Percentiles rank a stretch among this genome's conserved stretches.
Evolutionary conservation across 2,329 filamentous ascomycete genomes (phyloP).

Genomic region (Aspergillus ochraceoroseus): DNA sequence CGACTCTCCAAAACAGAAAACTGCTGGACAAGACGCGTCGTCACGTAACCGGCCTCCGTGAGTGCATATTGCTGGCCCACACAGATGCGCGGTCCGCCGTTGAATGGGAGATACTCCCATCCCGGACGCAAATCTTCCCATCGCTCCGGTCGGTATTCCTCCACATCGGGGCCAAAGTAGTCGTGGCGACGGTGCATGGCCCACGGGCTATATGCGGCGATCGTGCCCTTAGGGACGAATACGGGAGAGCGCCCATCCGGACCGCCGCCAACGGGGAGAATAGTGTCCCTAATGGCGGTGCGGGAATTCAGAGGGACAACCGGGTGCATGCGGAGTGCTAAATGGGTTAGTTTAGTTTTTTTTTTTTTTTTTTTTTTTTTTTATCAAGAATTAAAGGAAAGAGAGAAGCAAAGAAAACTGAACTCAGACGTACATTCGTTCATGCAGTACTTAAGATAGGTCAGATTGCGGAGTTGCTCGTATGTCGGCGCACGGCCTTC

Average conservation of each 20-base stretch:
- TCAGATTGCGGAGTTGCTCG: constrained; percentile 23
- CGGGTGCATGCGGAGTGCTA: constrained; percentile 42
- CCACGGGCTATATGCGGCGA: constrained; percentile 61
- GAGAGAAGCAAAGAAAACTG: no score
- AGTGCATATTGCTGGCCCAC: constrained; percentile 37
- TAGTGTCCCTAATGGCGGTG: constrained; percentile 35
- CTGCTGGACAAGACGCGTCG: constrained; percentile 32
- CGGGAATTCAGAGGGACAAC: constrained; percentile 43
- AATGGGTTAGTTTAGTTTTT: constrained; percentile 1
- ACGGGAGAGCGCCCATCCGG: constrained; percentile 56
- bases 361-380: no score
- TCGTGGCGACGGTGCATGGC: constrained; percentile 64
- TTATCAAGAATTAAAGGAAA: no score
- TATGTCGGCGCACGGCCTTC: constrained; percentile 23
- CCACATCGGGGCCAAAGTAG: constrained; percentile 42
- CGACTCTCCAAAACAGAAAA: constrained; percentile 30
- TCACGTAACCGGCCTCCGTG: constrained; percentile 36
- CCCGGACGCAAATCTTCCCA: constrained; percentile 37
- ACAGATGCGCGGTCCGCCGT: constrained; percentile 32
- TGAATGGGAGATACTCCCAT: constrained; percentile 36
- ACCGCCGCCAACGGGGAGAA: constrained; percentile 53
- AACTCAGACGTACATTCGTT: constrained; percentile 30
- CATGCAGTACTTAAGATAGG: constrained; percentile 23
- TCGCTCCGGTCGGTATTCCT: constrained; percentile 48
- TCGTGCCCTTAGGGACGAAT: constrained; percentile 59